Conservation (phyloP, 1,284 basidiomycete species). For the Ceratorhiza oryzae-sativae region DNA sequence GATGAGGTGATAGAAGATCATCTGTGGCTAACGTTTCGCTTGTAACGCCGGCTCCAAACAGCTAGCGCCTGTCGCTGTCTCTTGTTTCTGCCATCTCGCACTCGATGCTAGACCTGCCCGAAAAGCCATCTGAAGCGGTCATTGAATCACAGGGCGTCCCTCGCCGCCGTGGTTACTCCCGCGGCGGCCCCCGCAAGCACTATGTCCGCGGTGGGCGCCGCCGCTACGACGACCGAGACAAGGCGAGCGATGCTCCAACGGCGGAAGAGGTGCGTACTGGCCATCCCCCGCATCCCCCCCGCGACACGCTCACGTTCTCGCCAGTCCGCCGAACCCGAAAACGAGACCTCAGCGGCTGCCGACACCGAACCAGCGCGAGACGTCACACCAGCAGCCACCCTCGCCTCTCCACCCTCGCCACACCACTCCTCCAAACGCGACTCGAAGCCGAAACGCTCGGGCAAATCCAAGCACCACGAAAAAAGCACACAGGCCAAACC, state of each 20-base stretch:
- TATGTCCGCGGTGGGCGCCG: too few relatives aligned
- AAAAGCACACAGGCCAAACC: neutral
- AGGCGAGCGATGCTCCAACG: too few relatives aligned
- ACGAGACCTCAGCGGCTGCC: neutral
- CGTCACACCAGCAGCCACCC: neutral
- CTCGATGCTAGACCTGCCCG: neutral
- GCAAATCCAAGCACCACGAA: neutral
- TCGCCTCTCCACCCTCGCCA: neutral
- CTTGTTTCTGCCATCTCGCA: neutral
- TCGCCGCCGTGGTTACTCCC: too few relatives aligned
- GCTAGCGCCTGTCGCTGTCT: neutral
- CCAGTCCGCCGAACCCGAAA: neutral
- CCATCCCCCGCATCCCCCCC: too few relatives aligned
- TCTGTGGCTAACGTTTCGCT: constrained; percentile 24
- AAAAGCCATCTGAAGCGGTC: neutral
- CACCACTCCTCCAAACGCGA: neutral
- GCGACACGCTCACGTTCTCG: neutral
- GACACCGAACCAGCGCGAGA: neutral
- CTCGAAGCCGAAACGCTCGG: neutral
- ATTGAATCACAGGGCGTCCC: too few relatives aligned
- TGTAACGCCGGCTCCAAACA: constrained; percentile 1
- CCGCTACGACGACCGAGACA: too few relatives aligned
- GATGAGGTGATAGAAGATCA: too few relatives aligned
- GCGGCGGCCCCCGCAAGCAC: too few relatives aligned
- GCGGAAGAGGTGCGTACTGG: neutral